Evolutionary conservation across 768 basidiomycete genomes (phyloP), one percentile per base, ranked within the genome.

Genomic region (Cystobasidium onofrii): DNA sequence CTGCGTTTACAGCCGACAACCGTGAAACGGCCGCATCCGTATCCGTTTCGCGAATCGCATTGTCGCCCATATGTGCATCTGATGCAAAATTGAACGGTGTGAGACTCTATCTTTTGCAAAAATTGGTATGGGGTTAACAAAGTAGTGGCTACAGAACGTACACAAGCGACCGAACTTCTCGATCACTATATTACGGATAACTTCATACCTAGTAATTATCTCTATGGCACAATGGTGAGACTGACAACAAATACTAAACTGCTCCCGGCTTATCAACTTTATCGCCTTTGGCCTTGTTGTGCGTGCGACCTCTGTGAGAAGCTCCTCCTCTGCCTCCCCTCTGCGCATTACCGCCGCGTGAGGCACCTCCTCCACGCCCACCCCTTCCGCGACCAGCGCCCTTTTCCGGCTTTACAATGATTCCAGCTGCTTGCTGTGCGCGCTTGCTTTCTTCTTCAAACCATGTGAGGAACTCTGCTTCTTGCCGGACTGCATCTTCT

Each of bases 11-110:
- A 18, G 94, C 92, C n/a, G 92, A 96, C 12, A 90, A 82, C 23
- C 91, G 86, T n/a, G 91, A 90, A 1, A 88, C 82, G 1, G 89
- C 87, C 0, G 92, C 92, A 78, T 94, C 92, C 31, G 84, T 84
- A 81, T 95, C 91, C 0, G 92, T 94, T 33, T 86, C 84, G 55
- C 91, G 88, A 3, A 79, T 76, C 1, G 79, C 79, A 1, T 76
- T 73, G 70, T 73, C 63, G n/a, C 62, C 72, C 63, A 46, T 73
- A 17, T 34, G 27, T 63, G 27, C 36, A 43, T 41, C 39, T 69
- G 44, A 18, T 15, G 66, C 4, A 27, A 17, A 9, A 4, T 20
- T 50, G 9, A 15, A 9, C 12, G n/a, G 3, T 15, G 18, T 50
- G 4, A 15, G 6, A 50, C 46, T 3, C n/a, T 50, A 50, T 50